Evolutionary conservation across 371 early-diverging fungal species (phyloP).

Genomic region (Mucor lusitanicus): DNA sequence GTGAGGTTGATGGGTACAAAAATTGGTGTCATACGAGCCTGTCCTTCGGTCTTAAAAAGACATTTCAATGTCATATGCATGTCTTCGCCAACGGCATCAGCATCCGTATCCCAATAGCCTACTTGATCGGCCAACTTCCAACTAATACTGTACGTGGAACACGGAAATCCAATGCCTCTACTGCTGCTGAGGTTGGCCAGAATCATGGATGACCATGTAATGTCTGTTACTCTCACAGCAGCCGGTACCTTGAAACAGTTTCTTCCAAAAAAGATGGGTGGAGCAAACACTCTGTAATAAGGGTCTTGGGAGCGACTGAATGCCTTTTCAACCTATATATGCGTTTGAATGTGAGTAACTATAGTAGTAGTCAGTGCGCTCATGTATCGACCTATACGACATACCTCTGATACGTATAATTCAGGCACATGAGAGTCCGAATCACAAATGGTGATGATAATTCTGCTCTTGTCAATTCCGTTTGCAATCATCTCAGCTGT

Average conservation of each 20-base stretch:
- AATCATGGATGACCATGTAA: slow-evolving; percentile 70
- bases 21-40: slow-evolving; percentile 58
- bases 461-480: slow-evolving; percentile 37
- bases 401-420: slow-evolving; percentile 48
- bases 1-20: slow-evolving; percentile 68
- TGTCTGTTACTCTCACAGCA: slow-evolving; percentile 69
- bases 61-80: slow-evolving; percentile 77
- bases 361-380: neutral
- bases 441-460: slow-evolving; percentile 69
- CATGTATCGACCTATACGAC: neutral
- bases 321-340: slow-evolving; percentile 11
- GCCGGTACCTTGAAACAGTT: slow-evolving; percentile 70
- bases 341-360: neutral
- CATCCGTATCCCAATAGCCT: slow-evolving; percentile 71
- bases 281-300: slow-evolving; percentile 56
- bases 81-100: slow-evolving; percentile 76
- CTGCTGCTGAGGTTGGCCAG: slow-evolving; percentile 66
- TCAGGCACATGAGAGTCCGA: slow-evolving; percentile 70
- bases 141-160: slow-evolving; percentile 67
- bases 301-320: slow-evolving; percentile 36
- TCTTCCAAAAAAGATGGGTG: slow-evolving; percentile 68
- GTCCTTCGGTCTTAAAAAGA: slow-evolving; percentile 64
- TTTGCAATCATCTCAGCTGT: slow-evolving; percentile 30
- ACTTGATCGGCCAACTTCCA: slow-evolving; percentile 64
- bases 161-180: slow-evolving; percentile 64